A percentile compares a stretch with the other conserved stretches of the same genome.
These are phyloP conservation scores for Pythium scleroteichum DNA, from an alignment of 352 stramenopile genomes.

Conservation along the genomic window DNA sequence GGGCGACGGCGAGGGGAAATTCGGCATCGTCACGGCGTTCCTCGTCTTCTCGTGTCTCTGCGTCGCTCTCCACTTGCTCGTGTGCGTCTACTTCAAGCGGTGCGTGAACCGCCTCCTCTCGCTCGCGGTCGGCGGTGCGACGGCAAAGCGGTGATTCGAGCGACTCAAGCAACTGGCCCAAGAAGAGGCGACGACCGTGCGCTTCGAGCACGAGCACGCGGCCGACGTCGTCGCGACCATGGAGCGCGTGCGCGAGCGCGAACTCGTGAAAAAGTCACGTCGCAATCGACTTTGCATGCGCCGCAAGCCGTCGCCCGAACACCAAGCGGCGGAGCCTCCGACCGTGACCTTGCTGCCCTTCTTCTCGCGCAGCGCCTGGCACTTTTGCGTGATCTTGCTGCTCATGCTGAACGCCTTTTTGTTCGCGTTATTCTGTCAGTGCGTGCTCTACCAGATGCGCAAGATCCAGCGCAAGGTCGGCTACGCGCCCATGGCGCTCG, in stretches of 20 bases:
- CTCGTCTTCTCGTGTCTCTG: conserved; percentile 24
- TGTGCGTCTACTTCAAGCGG: conserved; percentile 26
- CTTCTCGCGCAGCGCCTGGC: conserved; percentile 30
- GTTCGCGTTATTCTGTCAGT: conserved; percentile 33
- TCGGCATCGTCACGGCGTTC: conserved; percentile 16
- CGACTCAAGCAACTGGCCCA: conserved; percentile 26
- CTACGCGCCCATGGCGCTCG: not conserved
- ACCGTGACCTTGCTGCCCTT: conserved; percentile 7
- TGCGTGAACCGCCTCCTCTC: conserved; percentile 20
- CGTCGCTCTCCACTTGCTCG: conserved; percentile 21
- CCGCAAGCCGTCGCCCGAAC: not conserved
- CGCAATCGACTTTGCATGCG: not conserved
- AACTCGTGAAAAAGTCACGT: conserved; percentile 3
- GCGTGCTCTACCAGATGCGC: conserved; percentile 26
- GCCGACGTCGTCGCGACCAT: conserved; percentile 26
- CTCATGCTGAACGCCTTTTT: conserved; percentile 35
- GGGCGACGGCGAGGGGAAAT: not conserved
- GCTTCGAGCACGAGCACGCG: conserved; percentile 15
- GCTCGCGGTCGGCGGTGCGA: conserved; percentile 7
- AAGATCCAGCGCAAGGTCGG: conserved; percentile 16
- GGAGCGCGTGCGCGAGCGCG: conserved; percentile 26
- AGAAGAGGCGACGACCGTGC: not conserved
- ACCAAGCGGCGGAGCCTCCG: not conserved
- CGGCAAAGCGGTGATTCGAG: conserved; percentile 1
- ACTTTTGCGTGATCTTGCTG: conserved; percentile 27